Base-by-base conservation (phyloP, 345 rosid genomes). In the Melaleuca quinquenervia region DNA sequence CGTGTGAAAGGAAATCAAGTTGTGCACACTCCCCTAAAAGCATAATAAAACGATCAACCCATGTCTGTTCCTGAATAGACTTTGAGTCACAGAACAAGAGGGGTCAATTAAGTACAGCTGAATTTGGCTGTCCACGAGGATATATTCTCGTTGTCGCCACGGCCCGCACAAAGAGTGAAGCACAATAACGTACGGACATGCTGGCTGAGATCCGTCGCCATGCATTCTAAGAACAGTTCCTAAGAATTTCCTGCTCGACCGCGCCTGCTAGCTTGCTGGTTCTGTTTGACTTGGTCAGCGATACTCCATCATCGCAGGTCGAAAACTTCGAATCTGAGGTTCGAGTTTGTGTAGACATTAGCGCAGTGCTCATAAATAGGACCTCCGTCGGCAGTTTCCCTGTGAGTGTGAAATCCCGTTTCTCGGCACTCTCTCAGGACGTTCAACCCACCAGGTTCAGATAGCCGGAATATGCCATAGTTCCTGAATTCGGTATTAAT, bases 241-340 rank as follows among this genome's bases (percentile, higher is more conserved):
- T 32, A 3, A 1, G 32, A 70, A 13, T 70, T 70, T 32, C 78
- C 45, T 70, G 78, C 24, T 32, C 16, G 78, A 64, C 45, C 20
- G 78, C 45, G 4, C 78, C 78, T 1, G 45, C 48, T 64, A 64
- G 78, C 24, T 64, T 2, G 45, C 78, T 10, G 24, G 48, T 70
- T 70, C 21, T 21, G 78, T 32, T 32, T 21, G 78, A 16, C 78
- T 18, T 70, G 3, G 22, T 32, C 22, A 22, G 78, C 3, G 24
- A 11, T 18, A 20, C 78, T 70, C 29, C 64, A 86, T 91, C 85
- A 93, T 55, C 99, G 98, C 91, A 96, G 89, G 90, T 96, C 98
- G 84, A 95, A 95, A 87, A 95, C 95, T 91, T 96, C 98, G 27
- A 96, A 94, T 91, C 99, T 92, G 75, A 95, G 92, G 93, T 95